Evolutionary conservation across 805 yeast species (phyloP), one percentile per base, ranked within the genome.

Genomic region (Cyberlindnera meyerae): DNA sequence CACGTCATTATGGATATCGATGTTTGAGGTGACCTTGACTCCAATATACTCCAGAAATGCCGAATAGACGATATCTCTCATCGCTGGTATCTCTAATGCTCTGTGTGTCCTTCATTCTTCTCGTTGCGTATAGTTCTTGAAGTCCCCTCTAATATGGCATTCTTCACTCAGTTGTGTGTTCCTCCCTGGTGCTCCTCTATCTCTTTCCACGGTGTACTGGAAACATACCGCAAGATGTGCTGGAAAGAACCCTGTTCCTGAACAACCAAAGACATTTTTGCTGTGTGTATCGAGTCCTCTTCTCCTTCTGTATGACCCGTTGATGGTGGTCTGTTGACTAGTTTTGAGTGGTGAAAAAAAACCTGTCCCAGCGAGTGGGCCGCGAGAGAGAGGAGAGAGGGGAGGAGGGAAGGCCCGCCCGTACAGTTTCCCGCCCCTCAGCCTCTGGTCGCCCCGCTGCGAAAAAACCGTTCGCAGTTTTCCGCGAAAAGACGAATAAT

Each of bases 231-330:
- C 79, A 93, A 85, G 79, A 93, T 93, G 94, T 93, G 99, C 79
- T 94, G 98, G 95, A 94, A 93, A 72, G 93, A 85, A 73, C 95
- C 96, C 77, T 86, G 82, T 79, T 93, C 98, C 77, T 86, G 93
- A 73, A 93, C 93, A 75, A 88, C 96, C 80, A 87, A 81, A 70
- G 96, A 84, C 96, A 86, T 85, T 44, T 51, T 49, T 47, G 47
- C 42, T 39, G 39, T 32, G 39, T 47, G 43, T 38, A 35, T 37
- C 27, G 34, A 14, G 30, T 8, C 18, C 25, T 33, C 11, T 16
- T 28, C 21, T 17, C 25, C 22, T 25, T 36, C 31, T 17, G 21
- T 33, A 24, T n/a, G n/a, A n/a, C 18, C 33, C 27, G 31, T 31
- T 28, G 42, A 13, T 29, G 40, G 34, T 39, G 29, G 40, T 9